These are phyloP conservation scores for Starmera caribaea DNA, from an alignment of 805 yeast species.

Conservation along the genomic window DNA sequence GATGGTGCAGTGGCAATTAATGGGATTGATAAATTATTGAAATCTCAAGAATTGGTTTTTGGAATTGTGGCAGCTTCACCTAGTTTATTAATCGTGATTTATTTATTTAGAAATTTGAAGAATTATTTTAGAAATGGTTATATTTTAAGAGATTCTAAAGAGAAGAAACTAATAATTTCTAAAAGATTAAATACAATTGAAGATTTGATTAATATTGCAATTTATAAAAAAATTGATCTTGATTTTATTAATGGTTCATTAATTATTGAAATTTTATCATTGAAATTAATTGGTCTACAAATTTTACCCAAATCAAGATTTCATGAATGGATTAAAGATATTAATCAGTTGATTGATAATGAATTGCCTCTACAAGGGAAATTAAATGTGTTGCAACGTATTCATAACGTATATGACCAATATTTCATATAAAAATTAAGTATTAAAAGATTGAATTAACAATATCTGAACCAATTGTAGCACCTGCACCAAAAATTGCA, in stretches of 20 bases:
- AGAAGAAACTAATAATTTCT: conserved; percentile 23
- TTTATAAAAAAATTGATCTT: conserved; percentile 14
- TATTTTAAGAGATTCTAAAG: conserved; percentile 8
- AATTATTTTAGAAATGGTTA: conserved; percentile 27
- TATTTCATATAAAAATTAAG: conserved; percentile 10
- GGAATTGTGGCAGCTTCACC: conserved; percentile 89
- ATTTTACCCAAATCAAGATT: conserved; percentile 41
- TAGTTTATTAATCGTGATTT: conserved; percentile 48
- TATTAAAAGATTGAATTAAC: conserved; percentile 59
- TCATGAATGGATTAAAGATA: conserved; percentile 52
- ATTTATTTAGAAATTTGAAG: conserved; percentile 23
- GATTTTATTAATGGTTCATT: conserved; percentile 47
- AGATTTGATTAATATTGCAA: conserved; percentile 32
- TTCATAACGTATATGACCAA: conserved; percentile 51
- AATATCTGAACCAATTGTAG: conserved; percentile 78
- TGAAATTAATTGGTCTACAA: conserved; percentile 38
- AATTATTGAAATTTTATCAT: conserved; percentile 53
- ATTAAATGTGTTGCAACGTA: conserved; percentile 39
- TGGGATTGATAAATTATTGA: conserved; percentile 83
- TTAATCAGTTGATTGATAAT: conserved; percentile 45
- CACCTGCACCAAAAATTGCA: conserved; percentile 96
- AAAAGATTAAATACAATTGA: conserved; percentile 49
- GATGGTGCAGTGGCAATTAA: conserved; percentile 85
- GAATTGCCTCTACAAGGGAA: conserved; percentile 29
- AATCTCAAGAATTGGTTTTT: conserved; percentile 90